phyloP scores from a whole-genome alignment of 352 stramenopile genomes.

The Phytophthora chlamydospora region DNA sequence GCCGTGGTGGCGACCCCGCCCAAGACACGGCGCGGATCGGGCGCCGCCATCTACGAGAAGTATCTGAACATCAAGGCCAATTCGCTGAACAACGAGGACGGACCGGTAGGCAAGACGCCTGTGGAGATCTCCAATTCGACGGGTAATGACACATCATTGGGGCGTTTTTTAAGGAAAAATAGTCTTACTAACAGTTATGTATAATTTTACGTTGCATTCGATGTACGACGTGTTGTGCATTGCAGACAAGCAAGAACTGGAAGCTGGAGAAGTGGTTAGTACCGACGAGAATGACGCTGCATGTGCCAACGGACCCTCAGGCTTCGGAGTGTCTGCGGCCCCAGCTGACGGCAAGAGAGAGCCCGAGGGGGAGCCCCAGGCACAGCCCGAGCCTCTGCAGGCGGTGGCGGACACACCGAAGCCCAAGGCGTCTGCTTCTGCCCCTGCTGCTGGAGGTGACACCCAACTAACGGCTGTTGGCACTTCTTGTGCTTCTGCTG shows the following conservation, averaged over 20 bases:
- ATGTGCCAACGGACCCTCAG: slow-evolving; percentile 32
- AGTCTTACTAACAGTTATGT: slow-evolving; percentile 8
- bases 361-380: slow-evolving; percentile 23
- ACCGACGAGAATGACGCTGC: slow-evolving; percentile 37
- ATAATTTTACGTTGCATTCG: background rate
- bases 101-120: slow-evolving; percentile 3
- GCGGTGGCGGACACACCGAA: slow-evolving; percentile 21
- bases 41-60: slow-evolving; percentile 44
- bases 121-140: slow-evolving; percentile 65
- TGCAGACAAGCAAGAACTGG: slow-evolving; percentile 57
- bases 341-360: slow-evolving; percentile 24
- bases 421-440: slow-evolving; percentile 24
- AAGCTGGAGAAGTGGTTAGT: slow-evolving; percentile 71
- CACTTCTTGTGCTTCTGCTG: slow-evolving; percentile 34
- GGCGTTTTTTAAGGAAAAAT: background rate
- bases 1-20: slow-evolving; percentile 13
- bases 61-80: slow-evolving; percentile 63
- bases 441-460: slow-evolving; percentile 26
- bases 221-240: background rate
- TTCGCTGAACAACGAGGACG: slow-evolving; percentile 12
- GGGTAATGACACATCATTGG: slow-evolving; percentile 31
- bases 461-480: slow-evolving; percentile 46
- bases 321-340: slow-evolving; percentile 29
- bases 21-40: slow-evolving; percentile 31
- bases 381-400: slow-evolving; percentile 21